phyloP scores from a whole-genome alignment of 306 rosid genomes.

The Herpetospermum pedunculosum region DNA sequence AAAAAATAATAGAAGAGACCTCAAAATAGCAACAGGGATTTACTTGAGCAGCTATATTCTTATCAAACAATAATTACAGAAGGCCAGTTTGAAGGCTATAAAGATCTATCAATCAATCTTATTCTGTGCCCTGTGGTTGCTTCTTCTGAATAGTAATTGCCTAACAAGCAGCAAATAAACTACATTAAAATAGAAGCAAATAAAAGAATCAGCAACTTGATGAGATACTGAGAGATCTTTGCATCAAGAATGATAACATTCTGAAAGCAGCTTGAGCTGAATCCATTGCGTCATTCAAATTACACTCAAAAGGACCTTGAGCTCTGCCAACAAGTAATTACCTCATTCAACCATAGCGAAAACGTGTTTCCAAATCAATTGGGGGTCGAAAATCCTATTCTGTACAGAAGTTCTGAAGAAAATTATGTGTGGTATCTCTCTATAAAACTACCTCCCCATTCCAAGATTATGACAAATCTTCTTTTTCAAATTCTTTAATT shows the following conservation, averaged over 20 bases:
- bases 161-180: background rate
- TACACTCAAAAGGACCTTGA: background rate
- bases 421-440: background rate
- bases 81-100: background rate
- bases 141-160: too few species aligned
- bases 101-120: background rate
- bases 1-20: too few species aligned
- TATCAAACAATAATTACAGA: background rate
- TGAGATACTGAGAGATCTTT: background rate
- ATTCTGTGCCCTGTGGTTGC: too few species aligned
- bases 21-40: background rate
- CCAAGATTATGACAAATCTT: constrained; percentile 23
- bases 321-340: background rate
- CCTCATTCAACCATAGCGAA: background rate
- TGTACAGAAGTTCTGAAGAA: constrained; percentile 15
- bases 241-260: background rate
- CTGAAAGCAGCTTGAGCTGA: background rate
- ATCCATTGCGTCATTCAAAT: background rate
- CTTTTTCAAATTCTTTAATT: constrained; percentile 53
- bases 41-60: background rate
- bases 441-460: constrained; percentile 27
- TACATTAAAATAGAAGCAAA: background rate
- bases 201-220: background rate
- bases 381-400: constrained; percentile 14
- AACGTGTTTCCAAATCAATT: constrained; percentile 11